phyloP scores from a whole-genome alignment of 164 flowering plant species.

The Macadamia tetraphylla region DNA sequence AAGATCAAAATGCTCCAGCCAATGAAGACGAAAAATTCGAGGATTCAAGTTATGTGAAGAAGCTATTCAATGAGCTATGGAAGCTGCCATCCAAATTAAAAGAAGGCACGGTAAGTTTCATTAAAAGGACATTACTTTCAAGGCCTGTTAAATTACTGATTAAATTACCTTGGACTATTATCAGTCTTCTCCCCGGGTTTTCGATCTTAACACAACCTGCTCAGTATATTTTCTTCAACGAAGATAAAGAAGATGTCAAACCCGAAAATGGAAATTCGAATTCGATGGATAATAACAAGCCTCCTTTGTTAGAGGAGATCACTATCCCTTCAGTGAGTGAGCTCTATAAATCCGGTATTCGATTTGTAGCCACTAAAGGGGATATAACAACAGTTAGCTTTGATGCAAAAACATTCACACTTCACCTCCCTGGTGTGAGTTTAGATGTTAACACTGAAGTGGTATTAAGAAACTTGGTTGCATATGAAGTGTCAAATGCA shows the following conservation, averaged over 20 bases:
- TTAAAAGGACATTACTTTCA: not conserved
- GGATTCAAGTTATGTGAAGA: not conserved
- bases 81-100: conserved; percentile 7
- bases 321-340: conserved; percentile 9
- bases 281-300: not conserved
- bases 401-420: not conserved
- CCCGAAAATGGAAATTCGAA: conserved; percentile 10
- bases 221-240: conserved; percentile 1
- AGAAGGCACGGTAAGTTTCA: not conserved
- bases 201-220: conserved; percentile 11
- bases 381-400: not conserved
- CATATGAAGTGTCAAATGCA: conserved; percentile 18
- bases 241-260: conserved; percentile 13
- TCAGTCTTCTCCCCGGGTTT: conserved; percentile 10
- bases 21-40: not conserved
- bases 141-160: conserved; percentile 13
- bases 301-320: conserved; percentile 18
- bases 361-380: not conserved
- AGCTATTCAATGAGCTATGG: conserved; percentile 7
- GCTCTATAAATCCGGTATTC: conserved; percentile 3
- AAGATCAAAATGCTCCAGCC: not conserved
- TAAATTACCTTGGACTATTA: conserved; percentile 15
- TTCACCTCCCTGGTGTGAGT: conserved; percentile 8
- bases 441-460: conserved; percentile 14
- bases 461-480: conserved; percentile 25